Percentiles rank a stretch among this genome's conserved stretches.
These are phyloP conservation scores for Glarea lozoyensis DNA, from an alignment of 495 filamentous ascomycete species.

Conservation along the genomic window DNA sequence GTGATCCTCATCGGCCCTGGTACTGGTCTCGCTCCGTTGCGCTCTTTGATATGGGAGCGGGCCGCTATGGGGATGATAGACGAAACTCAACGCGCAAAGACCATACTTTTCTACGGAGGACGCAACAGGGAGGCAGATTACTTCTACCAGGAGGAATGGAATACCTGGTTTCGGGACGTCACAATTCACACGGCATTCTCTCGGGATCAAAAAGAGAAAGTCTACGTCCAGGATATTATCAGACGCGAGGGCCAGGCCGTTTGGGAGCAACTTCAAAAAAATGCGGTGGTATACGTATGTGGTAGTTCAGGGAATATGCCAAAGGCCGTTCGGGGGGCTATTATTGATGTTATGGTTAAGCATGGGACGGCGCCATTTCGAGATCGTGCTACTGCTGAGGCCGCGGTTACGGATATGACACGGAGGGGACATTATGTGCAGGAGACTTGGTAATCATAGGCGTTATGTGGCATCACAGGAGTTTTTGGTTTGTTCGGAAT, in stretches of 20 bases:
- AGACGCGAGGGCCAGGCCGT: slow-evolving; percentile 49
- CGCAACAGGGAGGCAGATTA: slow-evolving; percentile 66
- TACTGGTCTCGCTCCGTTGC: slow-evolving; percentile 84
- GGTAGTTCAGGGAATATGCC: slow-evolving; percentile 85
- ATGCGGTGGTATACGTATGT: slow-evolving; percentile 66
- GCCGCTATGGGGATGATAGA: slow-evolving; percentile 14
- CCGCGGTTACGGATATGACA: slow-evolving; percentile 52
- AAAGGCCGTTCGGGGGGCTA: slow-evolving; percentile 69
- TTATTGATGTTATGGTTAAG: slow-evolving; percentile 48
- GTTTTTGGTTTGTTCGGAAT: too few species aligned
- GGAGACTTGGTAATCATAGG: slow-evolving; percentile 74
- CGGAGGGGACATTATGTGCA: slow-evolving; percentile 64
- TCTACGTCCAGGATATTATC: slow-evolving; percentile 86
- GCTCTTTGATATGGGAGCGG: slow-evolving; percentile 69
- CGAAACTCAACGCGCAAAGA: slow-evolving; percentile 21
- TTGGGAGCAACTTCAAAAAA: slow-evolving; percentile 43
- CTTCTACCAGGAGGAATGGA: slow-evolving; percentile 75
- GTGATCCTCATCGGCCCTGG: slow-evolving; percentile 79
- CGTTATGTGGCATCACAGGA: too few species aligned
- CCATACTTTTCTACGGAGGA: slow-evolving; percentile 67
- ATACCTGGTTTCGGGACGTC: slow-evolving; percentile 20
- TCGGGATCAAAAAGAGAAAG: slow-evolving; percentile 60
- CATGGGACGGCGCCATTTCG: background rate
- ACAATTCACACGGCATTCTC: slow-evolving; percentile 77
- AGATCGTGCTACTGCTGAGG: slow-evolving; percentile 37